Conservation (phyloP, 345 rosid genomes). For the Arabidopsis suecica region DNA sequence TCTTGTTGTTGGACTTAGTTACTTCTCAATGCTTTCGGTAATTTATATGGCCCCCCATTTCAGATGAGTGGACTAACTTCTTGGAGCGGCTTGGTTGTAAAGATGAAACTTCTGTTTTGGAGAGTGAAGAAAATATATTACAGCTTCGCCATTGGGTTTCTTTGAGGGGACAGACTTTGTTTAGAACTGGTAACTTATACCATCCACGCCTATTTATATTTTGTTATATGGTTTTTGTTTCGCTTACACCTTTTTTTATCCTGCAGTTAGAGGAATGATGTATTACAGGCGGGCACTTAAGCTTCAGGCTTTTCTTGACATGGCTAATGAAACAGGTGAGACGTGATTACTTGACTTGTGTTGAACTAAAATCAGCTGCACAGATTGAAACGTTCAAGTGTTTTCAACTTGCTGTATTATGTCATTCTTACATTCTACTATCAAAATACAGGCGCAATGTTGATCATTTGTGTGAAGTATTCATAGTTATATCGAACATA, state of each 20-base stretch:
- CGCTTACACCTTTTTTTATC: constrained; percentile 33
- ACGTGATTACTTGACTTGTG: constrained; percentile 30
- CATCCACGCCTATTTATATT: constrained; percentile 12
- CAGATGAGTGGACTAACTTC: constrained; percentile 98
- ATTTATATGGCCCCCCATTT: constrained; percentile 29
- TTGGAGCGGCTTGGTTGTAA: constrained; percentile 82
- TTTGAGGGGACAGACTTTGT: constrained; percentile 93
- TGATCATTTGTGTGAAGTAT: constrained; percentile 16
- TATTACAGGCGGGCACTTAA: constrained; percentile 93
- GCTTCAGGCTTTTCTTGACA: constrained; percentile 99
- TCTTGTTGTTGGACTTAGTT: constrained; percentile 8
- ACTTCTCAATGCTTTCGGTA: constrained; percentile 22
- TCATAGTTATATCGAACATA: constrained; percentile 4
- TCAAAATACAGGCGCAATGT: neutral
- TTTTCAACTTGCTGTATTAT: constrained; percentile 2
- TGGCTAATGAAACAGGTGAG: constrained; percentile 86
- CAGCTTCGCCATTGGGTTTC: constrained; percentile 99
- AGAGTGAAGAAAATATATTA: constrained; percentile 88
- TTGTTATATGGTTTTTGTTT: constrained; percentile 12
- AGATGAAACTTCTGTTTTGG: constrained; percentile 75
- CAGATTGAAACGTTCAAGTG: constrained; percentile 10
- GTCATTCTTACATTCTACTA: constrained; percentile 7
- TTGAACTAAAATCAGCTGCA: constrained; percentile 12
- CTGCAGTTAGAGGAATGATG: constrained; percentile 99
- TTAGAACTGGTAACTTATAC: constrained; percentile 76